Base-by-base conservation (phyloP, 495 filamentous ascomycete genomes). In the Aspergillus cristatus region DNA sequence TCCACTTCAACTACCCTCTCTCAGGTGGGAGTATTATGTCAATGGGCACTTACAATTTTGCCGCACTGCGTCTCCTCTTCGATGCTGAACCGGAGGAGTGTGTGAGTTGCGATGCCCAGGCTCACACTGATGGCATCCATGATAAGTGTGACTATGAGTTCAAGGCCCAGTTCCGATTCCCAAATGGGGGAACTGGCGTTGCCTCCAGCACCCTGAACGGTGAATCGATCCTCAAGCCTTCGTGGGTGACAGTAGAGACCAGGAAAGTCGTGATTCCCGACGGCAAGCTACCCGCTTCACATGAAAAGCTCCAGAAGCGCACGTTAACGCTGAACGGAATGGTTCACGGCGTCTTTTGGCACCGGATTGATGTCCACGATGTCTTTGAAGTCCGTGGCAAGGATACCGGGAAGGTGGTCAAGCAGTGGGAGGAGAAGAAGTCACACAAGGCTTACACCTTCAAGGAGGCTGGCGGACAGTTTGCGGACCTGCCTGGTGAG, bases 21-120 rank as follows among this genome's bases (percentile, higher is more conserved):
- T 53, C 63, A 4, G 78, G 78, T 1, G 79, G 78, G n/a, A 47
- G 63, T 7, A 44, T 75, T 34, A 74, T 82, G 74, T 75, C 79
- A 42, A 54, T 75, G 5, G 68, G 65, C 5, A 61, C 67, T 0
- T 81, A 80, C n/a, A n/a, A n/a, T n/a, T n/a, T n/a, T n/a, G n/a
- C n/a, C n/a, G n/a, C n/a, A n/a, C n/a, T n/a, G n/a, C n/a, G n/a
- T n/a, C n/a, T 46, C 58, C 58, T 10, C 37, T 74, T 10, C 61
- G 58, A 13, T 43, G 57, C 4, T 41, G 73, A 0, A 47, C n/a
- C n/a, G 68, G 11, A 57, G 55, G 17, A 54, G 75, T 14, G 60
- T 68, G 28, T 53, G 47, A 1, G n/a, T n/a, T n/a, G 35, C 48
- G 12, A 43, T 49, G 34, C 50, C 60, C 12, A 57, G 35, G 13